These are phyloP conservation scores for Tritrichomonas musculus DNA, from an alignment of 208 protist species.

Conservation along the genomic window DNA sequence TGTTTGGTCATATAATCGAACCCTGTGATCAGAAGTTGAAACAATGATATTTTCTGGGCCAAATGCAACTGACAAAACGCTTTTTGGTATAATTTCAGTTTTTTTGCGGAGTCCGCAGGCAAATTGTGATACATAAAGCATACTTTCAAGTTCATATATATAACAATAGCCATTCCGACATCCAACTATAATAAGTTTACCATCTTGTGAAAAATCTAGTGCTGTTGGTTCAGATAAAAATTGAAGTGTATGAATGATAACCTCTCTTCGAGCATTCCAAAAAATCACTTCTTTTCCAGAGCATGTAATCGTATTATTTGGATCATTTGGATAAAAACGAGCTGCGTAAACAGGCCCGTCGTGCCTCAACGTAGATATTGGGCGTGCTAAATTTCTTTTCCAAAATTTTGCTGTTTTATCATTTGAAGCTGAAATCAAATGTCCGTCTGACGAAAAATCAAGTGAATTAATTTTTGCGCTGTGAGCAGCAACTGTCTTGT, in stretches of 20 bases:
- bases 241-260: background rate
- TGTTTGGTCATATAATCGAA: background rate
- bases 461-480: background rate
- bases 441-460: background rate
- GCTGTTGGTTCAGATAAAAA: slow-evolving; percentile 12
- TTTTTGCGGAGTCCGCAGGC: background rate
- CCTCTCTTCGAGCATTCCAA: background rate
- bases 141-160: background rate
- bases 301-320: background rate
- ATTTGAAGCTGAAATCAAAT: background rate
- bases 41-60: background rate
- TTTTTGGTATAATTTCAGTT: background rate
- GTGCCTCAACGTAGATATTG: background rate
- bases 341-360: background rate
- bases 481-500: too few relatives aligned
- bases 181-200: background rate
- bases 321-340: background rate
- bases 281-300: background rate
- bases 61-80: background rate
- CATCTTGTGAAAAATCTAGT: background rate
- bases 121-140: background rate
- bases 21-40: background rate
- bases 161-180: background rate
- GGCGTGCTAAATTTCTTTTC: background rate
- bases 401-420: background rate